Evolutionary conservation across 352 stramenopile species (phyloP).

Genomic region (Salisapilia sapeloensis): DNA sequence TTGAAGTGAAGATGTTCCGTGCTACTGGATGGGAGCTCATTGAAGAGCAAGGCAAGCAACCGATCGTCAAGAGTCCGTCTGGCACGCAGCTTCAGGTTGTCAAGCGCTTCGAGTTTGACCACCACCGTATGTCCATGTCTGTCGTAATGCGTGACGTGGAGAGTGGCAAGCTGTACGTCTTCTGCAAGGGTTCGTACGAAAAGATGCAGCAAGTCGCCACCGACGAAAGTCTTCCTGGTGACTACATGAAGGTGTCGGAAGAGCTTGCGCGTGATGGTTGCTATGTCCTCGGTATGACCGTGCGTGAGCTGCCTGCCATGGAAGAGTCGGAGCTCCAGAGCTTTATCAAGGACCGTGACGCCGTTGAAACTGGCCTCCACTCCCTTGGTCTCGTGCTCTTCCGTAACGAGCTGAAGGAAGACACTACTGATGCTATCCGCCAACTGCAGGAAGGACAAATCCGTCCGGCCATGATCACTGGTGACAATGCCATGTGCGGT

Average conservation of each 20-base stretch:
- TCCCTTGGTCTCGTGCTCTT: constrained; percentile 69
- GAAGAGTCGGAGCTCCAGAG: constrained; percentile 3
- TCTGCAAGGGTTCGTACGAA: constrained; percentile 69
- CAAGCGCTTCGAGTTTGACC: constrained; percentile 78
- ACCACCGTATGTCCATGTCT: constrained; percentile 68
- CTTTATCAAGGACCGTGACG: constrained; percentile 17
- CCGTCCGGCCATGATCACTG: constrained; percentile 62
- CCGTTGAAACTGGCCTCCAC: constrained; percentile 26
- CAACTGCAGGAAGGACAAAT: constrained; percentile 47
- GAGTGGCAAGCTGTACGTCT: constrained; percentile 25
- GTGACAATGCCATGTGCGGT: constrained; percentile 41
- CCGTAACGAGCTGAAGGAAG: constrained; percentile 62
- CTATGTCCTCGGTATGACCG: constrained; percentile 60
- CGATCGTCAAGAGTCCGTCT: constrained; percentile 8
- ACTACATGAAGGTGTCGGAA: constrained; percentile 23
- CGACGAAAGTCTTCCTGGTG: constrained; percentile 21
- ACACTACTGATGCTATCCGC: constrained; percentile 38
- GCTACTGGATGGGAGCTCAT: constrained; percentile 22
- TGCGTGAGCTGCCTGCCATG: constrained; percentile 3
- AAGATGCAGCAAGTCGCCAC: constrained; percentile 34
- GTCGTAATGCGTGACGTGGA: constrained; percentile 34
- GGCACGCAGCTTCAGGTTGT: constrained; percentile 27
- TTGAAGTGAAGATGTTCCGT: constrained; percentile 67
- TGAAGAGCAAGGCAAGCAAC: constrained; percentile 10
- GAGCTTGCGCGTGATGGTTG: constrained; percentile 34